Conservation (phyloP, 208 protist genomes). For the Acanthamoeba comandoni region DNA sequence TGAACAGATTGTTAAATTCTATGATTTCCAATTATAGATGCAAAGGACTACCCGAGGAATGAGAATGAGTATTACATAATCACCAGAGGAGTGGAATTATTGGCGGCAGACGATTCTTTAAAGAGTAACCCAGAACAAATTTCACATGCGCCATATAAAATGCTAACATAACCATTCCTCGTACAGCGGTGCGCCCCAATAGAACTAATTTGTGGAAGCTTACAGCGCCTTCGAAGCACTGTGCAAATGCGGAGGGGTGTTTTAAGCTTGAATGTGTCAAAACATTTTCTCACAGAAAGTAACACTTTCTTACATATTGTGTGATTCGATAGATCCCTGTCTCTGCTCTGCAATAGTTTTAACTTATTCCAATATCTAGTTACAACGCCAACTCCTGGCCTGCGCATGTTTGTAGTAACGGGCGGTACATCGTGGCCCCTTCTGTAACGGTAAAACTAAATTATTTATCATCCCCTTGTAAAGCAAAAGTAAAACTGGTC, state of each 20-base stretch:
- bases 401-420: constrained; percentile 40
- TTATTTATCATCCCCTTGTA: neutral
- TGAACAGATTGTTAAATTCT: no score
- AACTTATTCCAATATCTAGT: neutral
- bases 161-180: no score
- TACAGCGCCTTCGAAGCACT: neutral
- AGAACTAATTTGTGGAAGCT: constrained; percentile 73
- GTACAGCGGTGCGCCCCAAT: no score
- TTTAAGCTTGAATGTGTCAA: constrained; percentile 51
- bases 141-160: no score
- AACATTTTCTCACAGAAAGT: constrained; percentile 22
- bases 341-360: no score
- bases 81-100: constrained; percentile 68
- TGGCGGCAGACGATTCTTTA: neutral
- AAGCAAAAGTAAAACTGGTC: no score
- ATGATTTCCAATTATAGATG: constrained; percentile 59
- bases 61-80: constrained; percentile 54
- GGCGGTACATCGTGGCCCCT: constrained; percentile 39
- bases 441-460: constrained; percentile 10
- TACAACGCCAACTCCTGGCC: constrained; percentile 73
- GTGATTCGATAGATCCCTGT: no score
- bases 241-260: constrained; percentile 14
- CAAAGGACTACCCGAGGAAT: constrained; percentile 30
- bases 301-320: no score
- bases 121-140: no score